Base-by-base conservation (phyloP, 2,329 filamentous ascomycete genomes). In the Clonostachys rhizophaga region DNA sequence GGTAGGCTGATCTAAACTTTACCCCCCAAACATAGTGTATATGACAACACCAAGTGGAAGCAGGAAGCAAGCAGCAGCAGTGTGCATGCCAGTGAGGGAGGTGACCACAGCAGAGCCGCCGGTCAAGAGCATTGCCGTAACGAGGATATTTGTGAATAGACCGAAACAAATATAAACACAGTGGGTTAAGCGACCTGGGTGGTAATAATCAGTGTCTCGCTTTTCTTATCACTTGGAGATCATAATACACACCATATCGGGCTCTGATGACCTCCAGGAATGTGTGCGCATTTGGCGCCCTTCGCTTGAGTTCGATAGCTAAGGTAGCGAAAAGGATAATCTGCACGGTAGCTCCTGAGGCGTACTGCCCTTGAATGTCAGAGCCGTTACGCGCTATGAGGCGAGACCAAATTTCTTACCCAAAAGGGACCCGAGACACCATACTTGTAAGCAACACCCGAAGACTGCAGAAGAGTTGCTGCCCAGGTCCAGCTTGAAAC, bases 401-500 rank as follows among this genome's bases (percentile, higher is more conserved):
- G 9, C 24, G 7, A 6, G 24, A 6, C 24, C 24, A 9, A 9
- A 24, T 2, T 24, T 24, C 24, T 24, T 9, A 24, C 13, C 47
- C 47, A 78, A 43, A 73, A 72, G n/a, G 67, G 66, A 35, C 78
- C 80, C 0, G 75, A 72, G 42, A 86, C 71, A 4, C 81, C 85
- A 57, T 90, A 90, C 50, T 79, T 74, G 64, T 92, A 92, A 51
- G 86, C 87, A n/a, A 92, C 84, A n/a, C 81, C 78, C 3, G 85
- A 83, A 4, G 79, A 85, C 59, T 91, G 87, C 6, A 91, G 74
- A 11, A 89, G 72, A 0, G 87, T 90, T 20, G 86, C 88, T 1
- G 87, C 87, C 88, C 88, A 92, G 0, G 89, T 92, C 89, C 89
- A 94, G 9, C 84, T 88, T 34, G 85, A 89, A 4, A 94, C 87